Evolutionary conservation across 352 stramenopile species (phyloP).

Genomic region (Phytophthora pluvialis): DNA sequence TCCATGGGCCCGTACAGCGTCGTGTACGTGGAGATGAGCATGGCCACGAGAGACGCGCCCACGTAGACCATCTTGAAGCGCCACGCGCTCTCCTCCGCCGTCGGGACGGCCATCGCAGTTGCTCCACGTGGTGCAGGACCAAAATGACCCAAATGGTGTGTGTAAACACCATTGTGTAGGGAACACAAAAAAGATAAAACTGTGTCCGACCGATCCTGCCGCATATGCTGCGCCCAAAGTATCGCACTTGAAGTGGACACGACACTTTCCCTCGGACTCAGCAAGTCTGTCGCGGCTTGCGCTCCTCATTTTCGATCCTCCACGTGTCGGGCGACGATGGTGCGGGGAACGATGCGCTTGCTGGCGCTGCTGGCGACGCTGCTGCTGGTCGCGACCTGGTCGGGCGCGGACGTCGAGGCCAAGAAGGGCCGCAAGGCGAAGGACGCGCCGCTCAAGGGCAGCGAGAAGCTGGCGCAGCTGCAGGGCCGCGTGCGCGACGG

Average conservation of each 20-base stretch:
- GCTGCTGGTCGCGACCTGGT: conserved; percentile 42
- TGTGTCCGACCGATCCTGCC: not conserved
- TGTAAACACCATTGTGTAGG: not conserved
- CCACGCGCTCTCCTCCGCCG: conserved; percentile 30
- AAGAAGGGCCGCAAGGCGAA: conserved; percentile 52
- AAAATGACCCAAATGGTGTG: conserved; percentile 15
- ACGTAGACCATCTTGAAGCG: conserved; percentile 38
- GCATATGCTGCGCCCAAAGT: not conserved
- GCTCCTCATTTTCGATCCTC: conserved; percentile 40
- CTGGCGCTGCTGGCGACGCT: conserved; percentile 45
- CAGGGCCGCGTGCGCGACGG: conserved; percentile 56
- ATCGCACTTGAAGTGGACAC: not conserved
- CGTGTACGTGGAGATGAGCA: conserved; percentile 37
- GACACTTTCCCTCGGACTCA: conserved; percentile 1
- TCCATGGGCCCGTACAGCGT: conserved; percentile 32
- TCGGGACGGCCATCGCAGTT: conserved; percentile 21
- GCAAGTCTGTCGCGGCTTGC: not conserved
- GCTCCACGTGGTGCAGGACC: conserved; percentile 10
- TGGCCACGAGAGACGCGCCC: conserved; percentile 30
- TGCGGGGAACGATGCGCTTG: conserved; percentile 28
- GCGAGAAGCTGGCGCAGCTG: conserved; percentile 73
- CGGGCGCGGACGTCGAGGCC: conserved; percentile 29
- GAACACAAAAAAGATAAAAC: conserved; percentile 4
- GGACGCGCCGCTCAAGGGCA: conserved; percentile 42
- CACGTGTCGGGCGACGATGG: conserved; percentile 44